phyloP scores from a whole-genome alignment of 768 basidiomycete genomes.

The Candolleomyces efflorescens region DNA sequence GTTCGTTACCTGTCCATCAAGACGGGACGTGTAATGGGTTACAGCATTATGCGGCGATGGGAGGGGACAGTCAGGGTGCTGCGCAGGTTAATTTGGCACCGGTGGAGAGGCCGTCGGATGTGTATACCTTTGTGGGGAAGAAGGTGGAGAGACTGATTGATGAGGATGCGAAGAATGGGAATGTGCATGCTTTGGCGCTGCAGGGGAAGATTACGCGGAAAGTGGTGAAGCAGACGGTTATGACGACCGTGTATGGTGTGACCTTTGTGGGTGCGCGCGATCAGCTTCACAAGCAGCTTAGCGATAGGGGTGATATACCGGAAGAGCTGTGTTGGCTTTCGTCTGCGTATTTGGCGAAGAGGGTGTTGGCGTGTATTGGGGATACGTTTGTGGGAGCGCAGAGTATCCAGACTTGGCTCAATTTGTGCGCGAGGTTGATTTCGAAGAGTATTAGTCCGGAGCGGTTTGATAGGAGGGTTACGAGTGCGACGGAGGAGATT shows the following conservation, averaged over 20 bases:
- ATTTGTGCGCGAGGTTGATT: conserved; percentile 76
- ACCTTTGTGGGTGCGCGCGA: conserved; percentile 93
- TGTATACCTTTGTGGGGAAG: conserved; percentile 87
- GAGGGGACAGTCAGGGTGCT: conserved; percentile 87
- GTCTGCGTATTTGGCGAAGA: conserved; percentile 77
- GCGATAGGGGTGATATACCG: conserved; percentile 67
- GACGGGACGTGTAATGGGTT: conserved; percentile 98
- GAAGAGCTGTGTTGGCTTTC: conserved; percentile 70
- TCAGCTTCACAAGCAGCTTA: conserved; percentile 89
- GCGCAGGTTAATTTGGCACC: conserved; percentile 87
- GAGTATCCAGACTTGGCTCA: conserved; percentile 89
- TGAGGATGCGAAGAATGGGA: conserved; percentile 49
- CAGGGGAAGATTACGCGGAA: conserved; percentile 82
- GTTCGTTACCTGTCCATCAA: conserved; percentile 88
- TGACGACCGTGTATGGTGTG: conserved; percentile 99
- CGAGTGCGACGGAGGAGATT: conserved; percentile 15
- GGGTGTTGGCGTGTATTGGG: conserved; percentile 77
- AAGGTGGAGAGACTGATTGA: conserved; percentile 73
- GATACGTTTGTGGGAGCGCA: conserved; percentile 93
- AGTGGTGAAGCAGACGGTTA: conserved; percentile 99
- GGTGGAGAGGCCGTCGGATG: conserved; percentile 86
- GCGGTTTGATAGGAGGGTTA: conserved; percentile 46
- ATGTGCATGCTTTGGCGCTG: conserved; percentile 55
- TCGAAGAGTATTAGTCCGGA: conserved; percentile 79
- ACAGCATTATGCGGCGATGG: conserved; percentile 97